Conservation (phyloP, 2,329 filamentous ascomycete genomes). For the Phoma sp. region DNA sequence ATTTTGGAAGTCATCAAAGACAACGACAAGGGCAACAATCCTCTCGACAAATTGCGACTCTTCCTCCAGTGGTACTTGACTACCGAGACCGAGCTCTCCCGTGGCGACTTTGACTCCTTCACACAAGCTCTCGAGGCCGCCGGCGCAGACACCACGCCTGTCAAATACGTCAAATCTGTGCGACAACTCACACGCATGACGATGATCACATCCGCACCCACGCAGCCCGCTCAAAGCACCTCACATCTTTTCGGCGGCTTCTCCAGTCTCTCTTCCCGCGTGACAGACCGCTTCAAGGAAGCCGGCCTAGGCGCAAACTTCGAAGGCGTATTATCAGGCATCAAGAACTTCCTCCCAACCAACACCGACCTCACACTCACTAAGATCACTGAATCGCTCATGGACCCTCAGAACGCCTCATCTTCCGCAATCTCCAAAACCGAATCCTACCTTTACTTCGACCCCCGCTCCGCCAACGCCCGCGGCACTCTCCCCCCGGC, state of each 20-base stretch:
- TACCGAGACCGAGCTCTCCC: slow-evolving; percentile 85
- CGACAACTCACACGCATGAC: slow-evolving; percentile 97
- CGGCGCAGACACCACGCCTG: slow-evolving; percentile 76
- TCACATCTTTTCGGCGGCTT: slow-evolving; percentile 91
- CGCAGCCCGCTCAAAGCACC: slow-evolving; percentile 67
- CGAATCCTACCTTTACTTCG: slow-evolving; percentile 96
- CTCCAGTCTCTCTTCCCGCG: slow-evolving; percentile 85
- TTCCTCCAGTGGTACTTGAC: slow-evolving; percentile 95
- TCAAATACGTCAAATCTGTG: slow-evolving; percentile 81
- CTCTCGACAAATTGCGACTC: slow-evolving; percentile 86
- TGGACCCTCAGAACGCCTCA: slow-evolving; percentile 90
- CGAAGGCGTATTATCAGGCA: slow-evolving; percentile 90
- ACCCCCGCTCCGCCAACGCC: slow-evolving; percentile 90
- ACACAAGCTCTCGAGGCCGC: slow-evolving; percentile 80
- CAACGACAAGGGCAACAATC: slow-evolving; percentile 78
- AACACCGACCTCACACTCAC: slow-evolving; percentile 96
- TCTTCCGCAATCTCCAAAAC: slow-evolving; percentile 95
- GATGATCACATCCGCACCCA: slow-evolving; percentile 87
- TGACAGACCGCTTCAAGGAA: slow-evolving; percentile 94
- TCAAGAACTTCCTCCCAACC: slow-evolving; percentile 97
- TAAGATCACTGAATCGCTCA: slow-evolving; percentile 96
- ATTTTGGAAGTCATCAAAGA: slow-evolving; percentile 87
- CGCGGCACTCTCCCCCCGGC: slow-evolving; percentile 88
- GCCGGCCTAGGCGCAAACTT: slow-evolving; percentile 87
- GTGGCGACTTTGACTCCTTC: slow-evolving; percentile 83